Percentiles rank a stretch among this genome's conserved stretches.
Conservation (phyloP, 176 grass and related monocot species). For the Hyparrhenia diplandra region DNA sequence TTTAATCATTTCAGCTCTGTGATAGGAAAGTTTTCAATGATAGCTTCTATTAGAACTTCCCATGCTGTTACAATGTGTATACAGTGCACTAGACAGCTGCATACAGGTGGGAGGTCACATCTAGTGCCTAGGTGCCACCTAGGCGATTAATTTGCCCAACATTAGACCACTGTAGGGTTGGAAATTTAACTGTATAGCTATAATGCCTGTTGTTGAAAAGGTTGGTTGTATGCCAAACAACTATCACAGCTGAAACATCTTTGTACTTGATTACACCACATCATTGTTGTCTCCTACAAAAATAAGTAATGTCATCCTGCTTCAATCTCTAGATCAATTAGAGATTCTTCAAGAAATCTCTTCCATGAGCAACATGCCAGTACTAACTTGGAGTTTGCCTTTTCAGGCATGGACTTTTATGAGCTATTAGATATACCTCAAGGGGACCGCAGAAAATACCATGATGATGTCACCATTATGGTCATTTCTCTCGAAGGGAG, state of each 20-base stretch:
- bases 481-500: constrained; percentile 75
- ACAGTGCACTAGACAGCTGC: not conserved
- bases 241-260: not conserved
- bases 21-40: not conserved
- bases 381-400: constrained; percentile 10
- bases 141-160: not conserved
- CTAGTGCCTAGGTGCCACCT: not conserved
- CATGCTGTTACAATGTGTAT: not conserved
- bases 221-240: not conserved
- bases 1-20: not conserved
- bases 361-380: not conserved
- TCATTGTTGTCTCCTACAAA: not conserved
- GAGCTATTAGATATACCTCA: constrained; percentile 68
- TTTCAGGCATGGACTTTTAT: constrained; percentile 77
- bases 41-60: not conserved
- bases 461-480: constrained; percentile 41
- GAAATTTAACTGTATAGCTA: not conserved
- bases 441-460: too few species aligned
- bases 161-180: not conserved
- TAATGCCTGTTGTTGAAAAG: not conserved
- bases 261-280: not conserved
- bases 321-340: not conserved
- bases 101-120: not conserved
- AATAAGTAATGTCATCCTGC: not conserved
- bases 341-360: not conserved